Conservation (phyloP, 495 filamentous ascomycete genomes). For the Hyaloscypha finlandica region DNA sequence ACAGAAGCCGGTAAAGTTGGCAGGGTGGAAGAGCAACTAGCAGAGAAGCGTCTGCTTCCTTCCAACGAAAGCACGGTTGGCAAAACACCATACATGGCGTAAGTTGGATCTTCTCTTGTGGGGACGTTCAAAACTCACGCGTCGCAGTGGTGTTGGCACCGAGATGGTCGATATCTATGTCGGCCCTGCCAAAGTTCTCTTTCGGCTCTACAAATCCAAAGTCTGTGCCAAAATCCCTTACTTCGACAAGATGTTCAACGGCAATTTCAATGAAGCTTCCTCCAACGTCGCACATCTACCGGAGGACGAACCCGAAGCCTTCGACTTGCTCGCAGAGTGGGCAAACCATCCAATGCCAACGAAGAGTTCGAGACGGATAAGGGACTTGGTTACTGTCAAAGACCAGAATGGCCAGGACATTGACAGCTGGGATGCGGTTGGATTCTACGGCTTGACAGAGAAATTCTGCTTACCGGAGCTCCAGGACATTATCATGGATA, state of each 20-base stretch:
- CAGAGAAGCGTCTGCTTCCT: not conserved
- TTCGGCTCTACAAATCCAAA: slow-evolving; percentile 25
- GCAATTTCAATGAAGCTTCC: slow-evolving; percentile 6
- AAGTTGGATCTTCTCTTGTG: not conserved
- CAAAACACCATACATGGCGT: not conserved
- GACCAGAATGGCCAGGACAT: not conserved
- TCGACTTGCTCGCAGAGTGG: not conserved
- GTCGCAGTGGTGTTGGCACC: not conserved
- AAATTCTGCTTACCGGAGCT: slow-evolving; percentile 6
- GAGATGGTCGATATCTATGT: slow-evolving; percentile 16
- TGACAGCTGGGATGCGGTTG: not conserved
- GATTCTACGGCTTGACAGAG: slow-evolving; percentile 7
- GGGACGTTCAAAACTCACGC: not conserved
- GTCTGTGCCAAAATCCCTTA: slow-evolving; percentile 8
- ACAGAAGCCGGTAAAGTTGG: too few species aligned
- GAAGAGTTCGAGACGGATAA: not conserved
- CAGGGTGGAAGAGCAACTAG: too few species aligned
- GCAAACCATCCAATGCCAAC: not conserved
- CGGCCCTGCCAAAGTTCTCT: not conserved
- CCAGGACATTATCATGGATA: slow-evolving; percentile 4
- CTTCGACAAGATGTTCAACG: slow-evolving; percentile 20
- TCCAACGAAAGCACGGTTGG: not conserved
- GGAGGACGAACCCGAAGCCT: not conserved
- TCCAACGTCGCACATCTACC: not conserved
- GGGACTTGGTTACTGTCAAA: not conserved